phyloP scores from a whole-genome alignment of 305 asterid genomes.

The Ruellia speciosa region DNA sequence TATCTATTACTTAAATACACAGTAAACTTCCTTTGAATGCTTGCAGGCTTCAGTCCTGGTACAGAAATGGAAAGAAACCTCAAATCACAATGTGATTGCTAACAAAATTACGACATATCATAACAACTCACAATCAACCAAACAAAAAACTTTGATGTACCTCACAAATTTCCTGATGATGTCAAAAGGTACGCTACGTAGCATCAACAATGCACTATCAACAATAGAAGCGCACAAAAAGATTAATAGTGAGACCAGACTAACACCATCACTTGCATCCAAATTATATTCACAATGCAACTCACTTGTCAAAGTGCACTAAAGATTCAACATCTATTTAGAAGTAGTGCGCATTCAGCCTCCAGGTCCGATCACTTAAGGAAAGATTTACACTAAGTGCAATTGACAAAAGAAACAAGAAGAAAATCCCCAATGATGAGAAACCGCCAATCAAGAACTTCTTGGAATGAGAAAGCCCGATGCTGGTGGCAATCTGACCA shows the following conservation, averaged over 20 bases:
- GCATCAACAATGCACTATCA: constrained; percentile 45
- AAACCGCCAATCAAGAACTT: constrained; percentile 62
- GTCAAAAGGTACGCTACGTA: constrained; percentile 37
- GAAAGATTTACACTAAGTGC: constrained; percentile 63
- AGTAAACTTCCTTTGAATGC: constrained; percentile 26
- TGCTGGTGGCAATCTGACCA: constrained; percentile 52
- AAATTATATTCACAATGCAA: constrained; percentile 22
- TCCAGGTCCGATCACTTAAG: constrained; percentile 41
- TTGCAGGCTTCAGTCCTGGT: constrained; percentile 44
- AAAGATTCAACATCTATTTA: constrained; percentile 52
- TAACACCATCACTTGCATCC: constrained; percentile 19
- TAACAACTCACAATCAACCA: not conserved
- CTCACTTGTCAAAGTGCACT: constrained; percentile 48
- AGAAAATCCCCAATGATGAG: constrained; percentile 64
- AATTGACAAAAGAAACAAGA: constrained; percentile 82
- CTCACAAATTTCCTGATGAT: constrained; percentile 41
- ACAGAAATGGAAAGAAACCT: constrained; percentile 6
- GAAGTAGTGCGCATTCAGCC: constrained; percentile 42
- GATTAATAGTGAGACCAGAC: constrained; percentile 23
- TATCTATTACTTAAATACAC: constrained; percentile 34
- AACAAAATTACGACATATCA: not conserved
- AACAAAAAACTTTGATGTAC: constrained; percentile 25
- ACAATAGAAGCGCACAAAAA: constrained; percentile 25
- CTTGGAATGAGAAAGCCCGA: constrained; percentile 48
- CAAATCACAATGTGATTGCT: constrained; percentile 5